Evolutionary conservation across 805 yeast genomes (phyloP).

Genomic region (Cyberlindnera lachancei): DNA sequence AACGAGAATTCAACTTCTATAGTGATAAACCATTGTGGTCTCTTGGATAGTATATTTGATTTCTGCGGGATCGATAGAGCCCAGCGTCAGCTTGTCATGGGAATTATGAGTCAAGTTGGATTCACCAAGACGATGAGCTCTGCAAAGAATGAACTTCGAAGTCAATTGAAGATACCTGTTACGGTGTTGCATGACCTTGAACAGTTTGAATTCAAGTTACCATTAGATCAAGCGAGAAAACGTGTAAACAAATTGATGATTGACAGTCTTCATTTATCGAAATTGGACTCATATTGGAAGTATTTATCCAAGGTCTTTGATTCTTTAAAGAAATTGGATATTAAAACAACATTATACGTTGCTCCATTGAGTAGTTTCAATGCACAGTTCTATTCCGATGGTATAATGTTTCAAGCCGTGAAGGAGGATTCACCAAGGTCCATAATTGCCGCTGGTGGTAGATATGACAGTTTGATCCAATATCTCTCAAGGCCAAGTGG

Average conservation of each 20-base stretch:
- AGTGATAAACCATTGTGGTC: slow-evolving; percentile 73
- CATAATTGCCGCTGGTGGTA: slow-evolving; percentile 84
- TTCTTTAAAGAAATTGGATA: slow-evolving; percentile 50
- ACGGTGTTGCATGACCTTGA: slow-evolving; percentile 78
- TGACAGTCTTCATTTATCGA: slow-evolving; percentile 56
- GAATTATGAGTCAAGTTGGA: slow-evolving; percentile 70
- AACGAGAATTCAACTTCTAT: slow-evolving; percentile 47
- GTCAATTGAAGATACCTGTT: slow-evolving; percentile 68
- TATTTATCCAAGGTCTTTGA: slow-evolving; percentile 55
- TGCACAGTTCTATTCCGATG: slow-evolving; percentile 67
- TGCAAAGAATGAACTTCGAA: slow-evolving; percentile 43
- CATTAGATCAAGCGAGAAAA: slow-evolving; percentile 55
- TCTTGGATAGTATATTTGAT: slow-evolving; percentile 69
- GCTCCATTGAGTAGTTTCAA: slow-evolving; percentile 85
- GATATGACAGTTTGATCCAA: slow-evolving; percentile 72
- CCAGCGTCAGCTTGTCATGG: slow-evolving; percentile 60
- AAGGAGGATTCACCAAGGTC: slow-evolving; percentile 46
- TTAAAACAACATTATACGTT: slow-evolving; percentile 48
- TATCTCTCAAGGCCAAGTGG: slow-evolving; percentile 54
- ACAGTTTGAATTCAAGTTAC: slow-evolving; percentile 67
- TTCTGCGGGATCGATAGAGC: slow-evolving; percentile 75
- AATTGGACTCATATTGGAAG: slow-evolving; percentile 54
- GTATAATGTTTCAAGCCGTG: slow-evolving; percentile 84
- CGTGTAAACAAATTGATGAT: slow-evolving; percentile 65
- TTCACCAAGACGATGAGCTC: slow-evolving; percentile 58